Evolutionary conservation across 352 stramenopile species (phyloP), one percentile per base, ranked within the genome.

Genomic region (Globisporangium nagaii): DNA sequence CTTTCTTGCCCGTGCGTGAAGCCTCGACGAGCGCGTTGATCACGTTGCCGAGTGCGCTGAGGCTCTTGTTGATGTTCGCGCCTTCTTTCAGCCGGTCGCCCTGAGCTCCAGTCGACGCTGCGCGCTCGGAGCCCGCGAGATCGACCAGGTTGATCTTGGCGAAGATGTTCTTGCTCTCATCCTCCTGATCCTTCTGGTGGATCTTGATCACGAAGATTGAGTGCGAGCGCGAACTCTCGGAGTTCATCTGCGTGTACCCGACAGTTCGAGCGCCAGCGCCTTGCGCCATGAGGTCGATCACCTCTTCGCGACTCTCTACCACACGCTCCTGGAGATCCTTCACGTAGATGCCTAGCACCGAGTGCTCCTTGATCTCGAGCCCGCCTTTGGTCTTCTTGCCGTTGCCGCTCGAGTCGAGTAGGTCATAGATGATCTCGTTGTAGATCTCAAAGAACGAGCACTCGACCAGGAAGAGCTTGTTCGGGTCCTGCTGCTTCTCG

Each of bases 361-460:
- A 86, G 54, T 98, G 90, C 68, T 98, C 90, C 30, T 96, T 96
- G 56, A 98, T 96, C 67, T 97, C 84, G 19, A 98, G 74, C 2
- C 88, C 86, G 31, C 79, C 81, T 60, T 92, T 90, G 61, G 80
- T 87, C 28, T 95, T 92, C 73, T 95, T 96, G 39, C 68, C 57
- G 46, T 90, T 89, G n/a, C 78, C 76, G 28, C 67, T 95, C 10
- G 88, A 83, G 53, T 96, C 78, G 9, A 98, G 75, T 41, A 98
- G 68, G 63, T 98, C 94, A 58, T 95, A 97, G 52, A 98, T 97
- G 42, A 93, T 93, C 67, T 98, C 93, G 56, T 98, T 98, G 73
- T 98, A 98, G 44, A 98, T 98, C 62, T 98, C 93, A 56, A 98
- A 93, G 71, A 96, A 98, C 13, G 90, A 97, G 32, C 82, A 95